Percentiles rank a stretch among this genome's conserved stretches.
These are phyloP conservation scores for Exophiala spinifera DNA, from an alignment of 2,329 filamentous ascomycete genomes.

Conservation along the genomic window DNA sequence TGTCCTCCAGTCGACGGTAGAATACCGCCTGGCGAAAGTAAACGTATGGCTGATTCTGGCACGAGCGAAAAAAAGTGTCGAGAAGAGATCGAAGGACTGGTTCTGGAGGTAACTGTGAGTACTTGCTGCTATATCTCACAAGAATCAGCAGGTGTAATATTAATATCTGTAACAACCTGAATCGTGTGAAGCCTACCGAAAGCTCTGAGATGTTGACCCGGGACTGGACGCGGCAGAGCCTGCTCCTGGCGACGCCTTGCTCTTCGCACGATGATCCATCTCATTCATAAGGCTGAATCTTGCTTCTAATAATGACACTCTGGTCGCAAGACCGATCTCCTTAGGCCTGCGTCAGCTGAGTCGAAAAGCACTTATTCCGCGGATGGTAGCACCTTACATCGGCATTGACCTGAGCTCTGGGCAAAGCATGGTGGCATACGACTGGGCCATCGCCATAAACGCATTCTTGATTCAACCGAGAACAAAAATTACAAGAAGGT, in stretches of 20 bases:
- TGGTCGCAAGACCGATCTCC: constrained; percentile 12
- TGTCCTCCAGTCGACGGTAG: constrained; percentile 30
- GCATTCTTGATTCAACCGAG: constrained; percentile 29
- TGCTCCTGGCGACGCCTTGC: no score
- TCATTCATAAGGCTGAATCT: constrained; percentile 9
- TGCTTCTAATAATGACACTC: constrained; percentile 14
- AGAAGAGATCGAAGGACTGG: constrained; percentile 25
- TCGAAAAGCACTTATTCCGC: neutral
- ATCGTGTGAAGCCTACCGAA: no score
- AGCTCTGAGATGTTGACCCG: no score
- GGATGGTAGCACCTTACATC: neutral
- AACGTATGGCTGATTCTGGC: constrained; percentile 40
- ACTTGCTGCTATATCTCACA: no score
- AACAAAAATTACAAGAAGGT: constrained; percentile 65
- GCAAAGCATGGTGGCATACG: constrained; percentile 3
- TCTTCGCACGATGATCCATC: neutral
- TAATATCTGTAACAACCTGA: no score
- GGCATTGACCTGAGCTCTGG: neutral
- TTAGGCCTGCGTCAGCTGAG: neutral
- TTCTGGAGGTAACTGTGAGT: neutral
- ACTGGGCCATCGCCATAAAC: constrained; percentile 26
- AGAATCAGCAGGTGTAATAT: no score
- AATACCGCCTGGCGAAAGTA: constrained; percentile 38
- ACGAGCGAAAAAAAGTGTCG: constrained; percentile 36
- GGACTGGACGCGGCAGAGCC: no score